Conservation (phyloP, 2,329 filamentous ascomycete genomes). For the Fusarium nanum region DNA sequence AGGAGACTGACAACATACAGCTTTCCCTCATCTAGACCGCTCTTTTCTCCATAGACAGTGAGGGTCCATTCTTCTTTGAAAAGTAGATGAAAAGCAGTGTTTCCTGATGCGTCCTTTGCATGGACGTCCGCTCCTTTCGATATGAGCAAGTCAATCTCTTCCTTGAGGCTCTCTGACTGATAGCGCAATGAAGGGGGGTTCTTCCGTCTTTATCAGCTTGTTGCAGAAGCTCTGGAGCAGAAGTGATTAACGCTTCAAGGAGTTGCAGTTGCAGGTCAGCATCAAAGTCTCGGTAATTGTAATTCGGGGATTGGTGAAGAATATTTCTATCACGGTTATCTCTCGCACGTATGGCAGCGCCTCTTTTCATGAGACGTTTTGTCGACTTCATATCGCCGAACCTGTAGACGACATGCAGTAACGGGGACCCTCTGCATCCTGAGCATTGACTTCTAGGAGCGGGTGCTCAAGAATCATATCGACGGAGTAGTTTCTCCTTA, state of each 20-base stretch:
- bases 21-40: accelerated
- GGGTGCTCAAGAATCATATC: neutral
- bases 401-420: neutral
- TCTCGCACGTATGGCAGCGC: neutral
- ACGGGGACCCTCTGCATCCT: neutral
- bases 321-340: neutral
- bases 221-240: neutral
- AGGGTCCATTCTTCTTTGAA: neutral
- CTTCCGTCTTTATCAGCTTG: neutral
- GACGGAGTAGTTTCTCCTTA: neutral
- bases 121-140: neutral
- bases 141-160: neutral
- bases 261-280: neutral
- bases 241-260: accelerated
- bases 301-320: neutral
- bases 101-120: neutral
- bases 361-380: neutral
- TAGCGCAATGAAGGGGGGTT: neutral
- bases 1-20: accelerated
- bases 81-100: neutral
- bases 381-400: neutral
- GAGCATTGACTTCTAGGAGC: neutral
- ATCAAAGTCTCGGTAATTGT: neutral
- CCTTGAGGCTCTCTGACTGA: neutral
- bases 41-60: accelerated